Percentiles rank a stretch among this genome's conserved stretches.
Conservation (phyloP, 352 stramenopile species). For the Globisporangium emineosum region DNA sequence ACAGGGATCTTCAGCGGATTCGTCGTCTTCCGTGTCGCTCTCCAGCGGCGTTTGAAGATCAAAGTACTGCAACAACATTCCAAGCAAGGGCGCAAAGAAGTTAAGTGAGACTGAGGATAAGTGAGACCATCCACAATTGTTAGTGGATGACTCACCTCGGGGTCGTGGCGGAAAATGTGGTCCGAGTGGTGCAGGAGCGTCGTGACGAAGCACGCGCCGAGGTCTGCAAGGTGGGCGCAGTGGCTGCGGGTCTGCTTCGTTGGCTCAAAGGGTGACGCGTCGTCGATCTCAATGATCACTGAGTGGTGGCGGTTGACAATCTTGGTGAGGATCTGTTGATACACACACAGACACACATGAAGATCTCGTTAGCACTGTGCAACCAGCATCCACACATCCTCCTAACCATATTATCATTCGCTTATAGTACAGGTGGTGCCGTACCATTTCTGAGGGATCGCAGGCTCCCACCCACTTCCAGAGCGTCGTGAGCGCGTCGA, state of each 20-base stretch:
- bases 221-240: slow-evolving; percentile 13
- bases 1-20: slow-evolving; percentile 32
- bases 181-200: slow-evolving; percentile 56
- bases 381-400: too few species aligned
- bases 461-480: slow-evolving; percentile 39
- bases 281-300: slow-evolving; percentile 40
- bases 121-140: neutral
- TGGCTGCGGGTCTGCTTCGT: neutral
- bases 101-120: neutral
- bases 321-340: slow-evolving; percentile 30
- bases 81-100: neutral
- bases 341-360: too few species aligned
- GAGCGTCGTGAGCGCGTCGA: slow-evolving; percentile 60
- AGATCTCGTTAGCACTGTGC: too few species aligned
- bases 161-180: slow-evolving; percentile 68
- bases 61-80: slow-evolving; percentile 19
- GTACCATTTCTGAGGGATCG: slow-evolving; percentile 41
- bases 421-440: neutral
- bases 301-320: slow-evolving; percentile 39
- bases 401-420: slow-evolving; percentile 3
- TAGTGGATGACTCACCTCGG: slow-evolving; percentile 29
- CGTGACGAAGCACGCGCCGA: slow-evolving; percentile 58
- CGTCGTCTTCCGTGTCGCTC: slow-evolving; percentile 63
- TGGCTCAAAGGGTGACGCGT: neutral
- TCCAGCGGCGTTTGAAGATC: slow-evolving; percentile 32